These are phyloP conservation scores for Hymenoscyphus fraxineus DNA, from an alignment of 2,329 filamentous ascomycete genomes.

Conservation along the genomic window DNA sequence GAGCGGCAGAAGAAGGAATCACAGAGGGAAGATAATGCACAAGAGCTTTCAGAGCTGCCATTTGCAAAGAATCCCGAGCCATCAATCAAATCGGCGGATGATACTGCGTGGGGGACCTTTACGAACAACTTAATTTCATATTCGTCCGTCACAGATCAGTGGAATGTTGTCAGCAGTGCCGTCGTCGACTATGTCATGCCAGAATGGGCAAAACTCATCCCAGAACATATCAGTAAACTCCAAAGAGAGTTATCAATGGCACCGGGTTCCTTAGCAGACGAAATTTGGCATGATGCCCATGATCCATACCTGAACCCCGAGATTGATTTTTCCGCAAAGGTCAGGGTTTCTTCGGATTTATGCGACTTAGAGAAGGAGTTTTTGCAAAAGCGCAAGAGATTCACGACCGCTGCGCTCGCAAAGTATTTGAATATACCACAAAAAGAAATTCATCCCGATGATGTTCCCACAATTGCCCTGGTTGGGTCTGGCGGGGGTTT, in stretches of 20 bases:
- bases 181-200: slow-evolving; percentile 73
- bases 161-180: slow-evolving; percentile 43
- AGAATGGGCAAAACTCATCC: slow-evolving; percentile 74
- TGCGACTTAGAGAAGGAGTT: slow-evolving; percentile 82
- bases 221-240: slow-evolving; percentile 74
- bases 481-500: slow-evolving; percentile 92
- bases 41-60: slow-evolving; percentile 26
- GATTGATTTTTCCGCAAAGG: slow-evolving; percentile 74
- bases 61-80: slow-evolving; percentile 22
- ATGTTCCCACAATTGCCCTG: slow-evolving; percentile 89
- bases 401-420: slow-evolving; percentile 71
- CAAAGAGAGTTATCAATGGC: slow-evolving; percentile 84
- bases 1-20: slow-evolving; percentile 24
- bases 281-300: slow-evolving; percentile 90
- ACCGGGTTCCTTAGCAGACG: slow-evolving; percentile 81
- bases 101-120: slow-evolving; percentile 33
- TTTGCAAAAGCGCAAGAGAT: slow-evolving; percentile 61
- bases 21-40: slow-evolving; percentile 25
- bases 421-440: slow-evolving; percentile 77
- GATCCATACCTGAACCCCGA: slow-evolving; percentile 83
- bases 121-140: slow-evolving; percentile 39
- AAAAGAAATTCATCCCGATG: slow-evolving; percentile 81
- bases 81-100: slow-evolving; percentile 18
- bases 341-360: slow-evolving; percentile 76
- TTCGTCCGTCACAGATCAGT: slow-evolving; percentile 53